These are phyloP conservation scores for Dryas integrifolia DNA, from an alignment of 331 rosid species.

Conservation along the genomic window DNA sequence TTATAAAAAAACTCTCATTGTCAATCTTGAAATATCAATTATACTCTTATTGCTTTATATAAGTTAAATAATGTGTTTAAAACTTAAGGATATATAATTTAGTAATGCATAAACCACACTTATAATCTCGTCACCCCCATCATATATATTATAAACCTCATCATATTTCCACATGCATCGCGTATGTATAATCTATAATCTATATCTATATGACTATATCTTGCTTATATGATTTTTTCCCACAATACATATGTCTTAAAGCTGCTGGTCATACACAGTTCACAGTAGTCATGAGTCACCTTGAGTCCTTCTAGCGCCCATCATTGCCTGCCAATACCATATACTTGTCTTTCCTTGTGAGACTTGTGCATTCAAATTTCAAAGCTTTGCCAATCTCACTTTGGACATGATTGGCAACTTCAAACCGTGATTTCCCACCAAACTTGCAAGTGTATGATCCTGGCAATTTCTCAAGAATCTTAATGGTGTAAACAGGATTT, in stretches of 20 bases:
- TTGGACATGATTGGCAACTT: constrained; percentile 65
- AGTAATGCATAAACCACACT: no score
- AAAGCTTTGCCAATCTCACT: constrained; percentile 47
- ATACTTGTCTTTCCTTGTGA: constrained; percentile 60
- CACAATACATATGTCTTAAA: neutral
- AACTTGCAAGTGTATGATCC: constrained; percentile 26
- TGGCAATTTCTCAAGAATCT: constrained; percentile 33
- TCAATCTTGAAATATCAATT: no score
- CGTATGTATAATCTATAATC: no score
- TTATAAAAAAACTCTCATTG: neutral
- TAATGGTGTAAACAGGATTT: constrained; percentile 30
- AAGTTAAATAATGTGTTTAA: no score
- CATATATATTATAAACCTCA: no score
- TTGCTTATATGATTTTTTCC: neutral
- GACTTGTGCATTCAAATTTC: constrained; percentile 49
- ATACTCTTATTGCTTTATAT: no score
- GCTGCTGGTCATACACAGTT: no score
- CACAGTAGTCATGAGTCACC: neutral
- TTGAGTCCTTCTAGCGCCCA: constrained; percentile 30
- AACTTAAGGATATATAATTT: no score
- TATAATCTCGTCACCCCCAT: no score
- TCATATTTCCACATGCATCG: no score
- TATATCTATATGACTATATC: no score
- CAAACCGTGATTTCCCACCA: constrained; percentile 47
- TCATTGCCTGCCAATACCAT: constrained; percentile 54